Base-by-base conservation (phyloP, 2,329 filamentous ascomycete genomes). In the Aspergillus ochraceoroseus region DNA sequence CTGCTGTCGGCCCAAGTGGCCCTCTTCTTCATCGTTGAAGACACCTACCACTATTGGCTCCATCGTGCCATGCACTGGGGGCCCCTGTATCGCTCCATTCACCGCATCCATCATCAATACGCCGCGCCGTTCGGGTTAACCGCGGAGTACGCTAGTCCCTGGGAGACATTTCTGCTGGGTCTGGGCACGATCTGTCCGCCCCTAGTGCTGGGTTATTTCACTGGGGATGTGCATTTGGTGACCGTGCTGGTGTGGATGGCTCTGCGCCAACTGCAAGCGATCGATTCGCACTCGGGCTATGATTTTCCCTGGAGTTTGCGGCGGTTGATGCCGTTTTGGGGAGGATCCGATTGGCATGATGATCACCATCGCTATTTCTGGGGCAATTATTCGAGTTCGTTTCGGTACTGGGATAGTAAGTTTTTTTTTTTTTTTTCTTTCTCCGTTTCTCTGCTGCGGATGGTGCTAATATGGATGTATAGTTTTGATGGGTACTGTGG, bases 31-130 rank as follows among this genome's bases (percentile, higher is more conserved):
- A 76, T 95, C 46, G 69, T 95, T 56, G 90, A 96, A 69, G 90
- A 96, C 67, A 73, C 88, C 52, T 96, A 90, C 88, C 90, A 96
- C 71, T 96, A 96, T 77, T 95, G 88, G 85, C 80, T 80, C 54
- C 90, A 96, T 71, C 87, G 90, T 53, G 77, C 77, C 27, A 80
- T 96, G 71, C 90, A 96, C 76, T 90, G 87, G 72, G 88, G 86
- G 11, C 86, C 87, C 19, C 79, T 96, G 5, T 96, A 96, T 80
- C 94, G 87, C 74, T 77, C 82, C 64, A 84, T 96, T 59, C 90
- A 96, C 79, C 95, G 95, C 75, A 87, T 95, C 58, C 90, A 96
- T 73, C 90, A 96, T 74, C 89, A 90, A 60, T 95, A 95, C 74
- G 94, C 87, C 32, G 89, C 90, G 7, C 90, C 90, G 14, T 96